Evolutionary conservation across 495 filamentous ascomycete species (phyloP).

Genomic region (Cercophora samala): DNA sequence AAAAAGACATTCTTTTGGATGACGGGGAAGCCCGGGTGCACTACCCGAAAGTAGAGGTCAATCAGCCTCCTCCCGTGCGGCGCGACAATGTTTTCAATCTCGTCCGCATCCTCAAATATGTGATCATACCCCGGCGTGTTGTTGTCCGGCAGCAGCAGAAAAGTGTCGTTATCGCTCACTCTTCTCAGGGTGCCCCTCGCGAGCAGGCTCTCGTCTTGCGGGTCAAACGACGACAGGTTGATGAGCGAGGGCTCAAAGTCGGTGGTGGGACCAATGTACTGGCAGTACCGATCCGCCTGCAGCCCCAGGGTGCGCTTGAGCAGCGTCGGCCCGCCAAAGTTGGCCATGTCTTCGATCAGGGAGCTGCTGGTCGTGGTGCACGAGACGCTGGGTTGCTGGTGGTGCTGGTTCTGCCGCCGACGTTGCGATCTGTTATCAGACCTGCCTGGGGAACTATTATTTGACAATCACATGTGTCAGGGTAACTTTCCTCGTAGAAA

Average conservation of each 20-base stretch:
- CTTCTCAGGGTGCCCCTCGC: constrained; percentile 68
- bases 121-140: constrained; percentile 60
- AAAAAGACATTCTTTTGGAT: constrained; percentile 83
- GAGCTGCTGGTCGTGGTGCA: constrained; percentile 53
- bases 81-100: constrained; percentile 77
- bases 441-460: constrained; percentile 51
- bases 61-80: constrained; percentile 78
- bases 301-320: constrained; percentile 64
- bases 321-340: constrained; percentile 57
- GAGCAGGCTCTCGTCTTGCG: constrained; percentile 66
- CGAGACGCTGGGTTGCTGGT: constrained; percentile 52
- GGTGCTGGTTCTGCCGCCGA: constrained; percentile 16
- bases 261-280: constrained; percentile 65
- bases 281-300: constrained; percentile 59
- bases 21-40: constrained; percentile 90
- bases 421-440: constrained; percentile 52
- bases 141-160: constrained; percentile 71
- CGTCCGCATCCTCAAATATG: constrained; percentile 63
- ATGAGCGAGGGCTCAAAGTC: constrained; percentile 72
- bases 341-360: constrained; percentile 58
- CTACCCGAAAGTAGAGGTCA: constrained; percentile 80
- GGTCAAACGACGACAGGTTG: constrained; percentile 67
- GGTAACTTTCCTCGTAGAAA: constrained; percentile 9
- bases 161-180: constrained; percentile 78
- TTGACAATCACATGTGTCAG: constrained; percentile 47